Conservation (phyloP, 129 eudicot species). For the Dittrichia graveolens region DNA sequence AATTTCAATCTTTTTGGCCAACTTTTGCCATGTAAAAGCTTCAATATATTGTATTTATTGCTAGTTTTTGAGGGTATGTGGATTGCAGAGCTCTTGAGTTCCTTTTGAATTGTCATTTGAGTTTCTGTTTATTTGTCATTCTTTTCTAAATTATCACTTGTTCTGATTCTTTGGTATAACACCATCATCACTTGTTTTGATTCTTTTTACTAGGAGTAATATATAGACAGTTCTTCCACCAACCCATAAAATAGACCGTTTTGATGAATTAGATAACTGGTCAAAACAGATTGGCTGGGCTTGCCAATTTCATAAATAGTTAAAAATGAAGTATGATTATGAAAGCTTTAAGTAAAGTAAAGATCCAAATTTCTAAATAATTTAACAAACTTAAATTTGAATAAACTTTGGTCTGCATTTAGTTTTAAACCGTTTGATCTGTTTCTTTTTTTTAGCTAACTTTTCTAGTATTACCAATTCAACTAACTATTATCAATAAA, state of each 20-base stretch:
- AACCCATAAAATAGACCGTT: not conserved
- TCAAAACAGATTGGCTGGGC: not conserved
- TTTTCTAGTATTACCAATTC: too few relatives aligned
- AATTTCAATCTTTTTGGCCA: not conserved
- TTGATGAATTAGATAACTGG: too few relatives aligned
- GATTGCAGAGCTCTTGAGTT: not conserved
- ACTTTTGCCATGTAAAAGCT: not conserved
- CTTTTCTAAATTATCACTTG: not conserved
- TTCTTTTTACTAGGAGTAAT: not conserved
- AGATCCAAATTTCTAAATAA: too few relatives aligned
- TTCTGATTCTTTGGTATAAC: not conserved
- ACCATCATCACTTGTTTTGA: conserved; percentile 12
- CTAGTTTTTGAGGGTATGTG: not conserved
- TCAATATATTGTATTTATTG: not conserved
- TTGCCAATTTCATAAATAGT: too few relatives aligned
- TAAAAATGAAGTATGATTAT: too few relatives aligned
- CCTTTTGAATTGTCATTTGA: not conserved
- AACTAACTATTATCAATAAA: too few relatives aligned
- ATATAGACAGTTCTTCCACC: conserved; percentile 18
- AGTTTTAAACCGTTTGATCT: too few relatives aligned
- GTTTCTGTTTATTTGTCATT: not conserved
- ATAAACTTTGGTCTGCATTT: too few relatives aligned
- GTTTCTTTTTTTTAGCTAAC: too few relatives aligned
- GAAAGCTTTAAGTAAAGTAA: too few relatives aligned
- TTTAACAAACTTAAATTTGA: too few relatives aligned